Conservation (phyloP, 768 basidiomycete genomes). For the Leccinum rimulosum region DNA sequence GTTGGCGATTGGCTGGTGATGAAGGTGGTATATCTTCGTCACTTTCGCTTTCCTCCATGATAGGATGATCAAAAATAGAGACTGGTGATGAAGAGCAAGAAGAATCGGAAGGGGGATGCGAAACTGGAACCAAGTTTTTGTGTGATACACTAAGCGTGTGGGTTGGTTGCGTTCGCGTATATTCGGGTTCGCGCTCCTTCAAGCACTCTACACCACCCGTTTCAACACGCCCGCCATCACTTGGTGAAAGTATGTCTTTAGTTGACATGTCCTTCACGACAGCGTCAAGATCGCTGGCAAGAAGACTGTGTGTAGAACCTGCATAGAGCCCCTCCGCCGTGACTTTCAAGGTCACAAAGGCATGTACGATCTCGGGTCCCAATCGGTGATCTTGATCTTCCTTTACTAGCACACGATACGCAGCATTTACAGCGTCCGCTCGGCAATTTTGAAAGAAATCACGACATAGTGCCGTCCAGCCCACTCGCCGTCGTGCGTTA, state of each 20-base stretch:
- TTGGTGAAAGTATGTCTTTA: too few species aligned
- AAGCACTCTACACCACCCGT: too few species aligned
- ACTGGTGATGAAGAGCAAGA: constrained; percentile 1
- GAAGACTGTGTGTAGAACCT: constrained; percentile 24
- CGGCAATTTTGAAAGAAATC: constrained; percentile 21
- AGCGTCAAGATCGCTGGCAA: constrained; percentile 30
- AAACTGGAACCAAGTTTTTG: too few species aligned
- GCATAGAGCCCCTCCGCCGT: constrained; percentile 30
- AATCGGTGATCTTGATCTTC: constrained; percentile 12
- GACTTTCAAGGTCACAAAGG: constrained; percentile 31
- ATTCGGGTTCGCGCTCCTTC: too few species aligned
- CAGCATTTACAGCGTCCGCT: constrained; percentile 24
- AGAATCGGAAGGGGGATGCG: constrained; percentile 1
- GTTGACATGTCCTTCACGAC: constrained; percentile 20
- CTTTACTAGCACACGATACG: constrained; percentile 20
- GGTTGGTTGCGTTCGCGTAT: too few species aligned
- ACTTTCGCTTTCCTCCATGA: constrained; percentile 14
- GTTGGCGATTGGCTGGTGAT: constrained; percentile 14
- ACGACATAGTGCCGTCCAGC: constrained; percentile 45
- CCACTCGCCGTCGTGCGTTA: constrained; percentile 44
- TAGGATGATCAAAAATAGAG: constrained; percentile 4
- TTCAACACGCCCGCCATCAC: too few species aligned
- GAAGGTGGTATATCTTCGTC: constrained; percentile 9
- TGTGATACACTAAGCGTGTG: too few species aligned
- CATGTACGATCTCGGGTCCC: constrained; percentile 4